phyloP scores from a whole-genome alignment of 345 rosid genomes.

The Iberis pinnata region DNA sequence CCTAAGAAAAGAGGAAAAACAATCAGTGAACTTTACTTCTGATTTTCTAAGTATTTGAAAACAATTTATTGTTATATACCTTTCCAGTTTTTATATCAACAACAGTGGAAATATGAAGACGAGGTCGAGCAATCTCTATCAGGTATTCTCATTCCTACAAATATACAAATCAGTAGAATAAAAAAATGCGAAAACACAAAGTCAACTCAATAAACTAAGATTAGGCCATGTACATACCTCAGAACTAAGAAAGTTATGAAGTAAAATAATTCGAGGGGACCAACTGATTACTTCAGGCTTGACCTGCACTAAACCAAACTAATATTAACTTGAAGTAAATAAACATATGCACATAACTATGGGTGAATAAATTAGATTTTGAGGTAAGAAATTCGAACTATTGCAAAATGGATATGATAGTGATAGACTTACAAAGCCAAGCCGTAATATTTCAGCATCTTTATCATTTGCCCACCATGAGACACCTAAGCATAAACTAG shows the following conservation, averaged over 20 bases:
- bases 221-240: slow-evolving; percentile 66
- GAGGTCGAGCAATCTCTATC: slow-evolving; percentile 66
- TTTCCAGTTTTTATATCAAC: slow-evolving; percentile 88
- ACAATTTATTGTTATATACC: slow-evolving; percentile 38
- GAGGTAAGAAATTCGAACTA: no score
- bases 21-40: no score
- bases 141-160: slow-evolving; percentile 94
- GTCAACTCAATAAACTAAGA: no score
- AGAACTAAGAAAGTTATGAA: slow-evolving; percentile 73
- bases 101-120: slow-evolving; percentile 74
- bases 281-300: slow-evolving; percentile 89
- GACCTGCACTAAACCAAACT: slow-evolving; percentile 49
- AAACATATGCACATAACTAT: no score
- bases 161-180: background rate
- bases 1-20: slow-evolving; percentile 35
- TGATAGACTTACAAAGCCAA: slow-evolving; percentile 67
- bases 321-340: slow-evolving; percentile 17
- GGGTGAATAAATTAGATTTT: no score
- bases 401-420: no score
- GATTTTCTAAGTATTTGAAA: no score
- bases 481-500: slow-evolving; percentile 45
- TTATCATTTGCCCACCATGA: slow-evolving; percentile 58
- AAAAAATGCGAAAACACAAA: no score
- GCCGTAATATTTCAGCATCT: slow-evolving; percentile 70
- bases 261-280: slow-evolving; percentile 78